These are phyloP conservation scores for Zychaea mexicana DNA, from an alignment of 371 early-diverging fungal genomes.

Conservation along the genomic window DNA sequence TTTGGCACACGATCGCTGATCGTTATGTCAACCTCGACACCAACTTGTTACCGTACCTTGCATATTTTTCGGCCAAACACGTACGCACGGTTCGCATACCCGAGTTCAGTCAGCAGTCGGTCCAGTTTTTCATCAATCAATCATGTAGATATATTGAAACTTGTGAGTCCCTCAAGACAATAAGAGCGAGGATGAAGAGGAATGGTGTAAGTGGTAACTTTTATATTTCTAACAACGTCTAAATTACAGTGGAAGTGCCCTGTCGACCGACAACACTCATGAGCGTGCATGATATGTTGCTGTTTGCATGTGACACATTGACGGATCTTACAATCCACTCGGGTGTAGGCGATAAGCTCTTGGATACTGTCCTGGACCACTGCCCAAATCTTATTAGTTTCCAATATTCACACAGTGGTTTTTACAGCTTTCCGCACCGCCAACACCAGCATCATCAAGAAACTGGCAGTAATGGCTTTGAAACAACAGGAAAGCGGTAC, in stretches of 20 bases:
- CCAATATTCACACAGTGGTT: background rate
- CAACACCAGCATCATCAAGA: background rate
- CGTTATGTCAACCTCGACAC: background rate
- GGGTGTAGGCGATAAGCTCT: background rate
- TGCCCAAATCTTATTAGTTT: conserved; percentile 6
- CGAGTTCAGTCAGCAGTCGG: background rate
- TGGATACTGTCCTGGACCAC: background rate
- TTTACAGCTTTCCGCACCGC: background rate
- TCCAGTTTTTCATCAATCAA: background rate
- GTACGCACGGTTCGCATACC: background rate
- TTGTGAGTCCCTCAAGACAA: background rate
- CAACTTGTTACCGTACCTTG: background rate
- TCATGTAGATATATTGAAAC: background rate
- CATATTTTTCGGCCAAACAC: background rate
- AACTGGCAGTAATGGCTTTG: no score
- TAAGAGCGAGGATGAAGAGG: background rate
- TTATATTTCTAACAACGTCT: no score
- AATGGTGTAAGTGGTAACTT: background rate
- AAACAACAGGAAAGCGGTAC: no score
- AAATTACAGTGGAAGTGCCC: conserved; percentile 3
- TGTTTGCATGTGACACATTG: background rate
- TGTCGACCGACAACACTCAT: background rate
- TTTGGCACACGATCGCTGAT: conserved; percentile 8
- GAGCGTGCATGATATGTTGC: background rate
- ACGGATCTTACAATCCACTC: conserved; percentile 1